Conservation (phyloP, 495 filamentous ascomycete species). For the Neurospora discreta region DNA sequence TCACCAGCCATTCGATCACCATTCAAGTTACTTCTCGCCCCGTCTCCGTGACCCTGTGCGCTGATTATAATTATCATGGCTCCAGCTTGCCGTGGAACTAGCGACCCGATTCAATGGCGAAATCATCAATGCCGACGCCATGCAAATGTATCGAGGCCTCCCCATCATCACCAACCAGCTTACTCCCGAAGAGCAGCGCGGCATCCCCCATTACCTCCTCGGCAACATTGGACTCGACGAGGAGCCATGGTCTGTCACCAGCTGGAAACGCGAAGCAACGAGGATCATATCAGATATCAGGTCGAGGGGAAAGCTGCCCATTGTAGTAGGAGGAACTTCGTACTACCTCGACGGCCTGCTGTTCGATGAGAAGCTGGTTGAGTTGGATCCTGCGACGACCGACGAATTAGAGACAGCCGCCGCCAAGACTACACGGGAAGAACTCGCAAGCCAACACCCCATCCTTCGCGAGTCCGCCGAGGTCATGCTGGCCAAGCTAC, state of each 20-base stretch:
- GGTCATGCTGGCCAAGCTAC: constrained; percentile 57
- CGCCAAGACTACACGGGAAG: constrained; percentile 15
- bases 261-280: constrained; percentile 59
- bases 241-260: constrained; percentile 68
- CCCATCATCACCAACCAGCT: constrained; percentile 96
- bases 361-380: constrained; percentile 55
- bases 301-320: constrained; percentile 64
- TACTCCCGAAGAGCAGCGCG: constrained; percentile 57
- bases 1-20: not conserved
- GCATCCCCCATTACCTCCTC: constrained; percentile 82
- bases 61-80: not conserved
- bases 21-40: not conserved
- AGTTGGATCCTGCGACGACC: constrained; percentile 25
- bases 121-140: constrained; percentile 96
- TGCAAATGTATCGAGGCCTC: constrained; percentile 92
- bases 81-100: constrained; percentile 82
- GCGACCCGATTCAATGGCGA: constrained; percentile 81
- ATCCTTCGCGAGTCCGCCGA: constrained; percentile 62
- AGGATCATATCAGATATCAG: constrained; percentile 67
- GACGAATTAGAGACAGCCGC: constrained; percentile 8
- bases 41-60: not conserved
- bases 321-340: constrained; percentile 88
- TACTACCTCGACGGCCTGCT: constrained; percentile 88
- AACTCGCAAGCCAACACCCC: constrained; percentile 43
- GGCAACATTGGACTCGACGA: constrained; percentile 62